Evolutionary conservation across 345 rosid genomes (phyloP), one percentile per base, ranked within the genome.

Genomic region (Clausena lansium): DNA sequence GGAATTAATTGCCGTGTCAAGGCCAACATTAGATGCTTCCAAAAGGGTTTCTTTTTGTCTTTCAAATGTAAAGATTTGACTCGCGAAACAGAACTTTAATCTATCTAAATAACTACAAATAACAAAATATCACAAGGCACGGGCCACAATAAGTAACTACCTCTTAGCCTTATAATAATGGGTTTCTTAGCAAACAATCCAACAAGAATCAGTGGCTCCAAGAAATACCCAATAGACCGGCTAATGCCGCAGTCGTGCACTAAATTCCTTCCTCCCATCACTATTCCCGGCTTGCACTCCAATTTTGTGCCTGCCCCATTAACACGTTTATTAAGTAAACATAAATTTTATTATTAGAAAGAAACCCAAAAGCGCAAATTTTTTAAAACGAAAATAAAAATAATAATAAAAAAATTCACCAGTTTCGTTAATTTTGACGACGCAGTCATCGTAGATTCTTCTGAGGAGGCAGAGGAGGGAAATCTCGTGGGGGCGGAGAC

Each of bases 391-490:
- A 60, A 66, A 65, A 39, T 30, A 25, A 25, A n/a, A 61, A 24
- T 25, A 27, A 13, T 15, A 33, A 22, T 7, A 8, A 25, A 11
- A 41, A 41, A 41, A n/a, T 11, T 60, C 80, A 93, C 98, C 98
- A 2, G 98, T 91, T 73, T 91, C 97, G 78, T 94, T 92, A 68
- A 94, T 88, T 74, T 90, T 90, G 28, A 88, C 78, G 73, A 76
- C 57, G 73, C 93, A 87, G 82, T 92, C 97, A 83, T 96, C 99
- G 67, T 80, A 85, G 74, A 94, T 76, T 59, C 67, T 81, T 68
- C 92, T 97, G 60, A 94, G 76, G 72, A 94, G 97, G 82, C 91
- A 95, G 74, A 94, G 87, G 73, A 96, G 87, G 82, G 94, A 89
- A 80, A 94, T 76, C 87, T 96, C 97, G 69, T 94, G 89, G 22